phyloP scores from a whole-genome alignment of 371 early-diverging fungal genomes.

The Edhazardia aedis region DNA sequence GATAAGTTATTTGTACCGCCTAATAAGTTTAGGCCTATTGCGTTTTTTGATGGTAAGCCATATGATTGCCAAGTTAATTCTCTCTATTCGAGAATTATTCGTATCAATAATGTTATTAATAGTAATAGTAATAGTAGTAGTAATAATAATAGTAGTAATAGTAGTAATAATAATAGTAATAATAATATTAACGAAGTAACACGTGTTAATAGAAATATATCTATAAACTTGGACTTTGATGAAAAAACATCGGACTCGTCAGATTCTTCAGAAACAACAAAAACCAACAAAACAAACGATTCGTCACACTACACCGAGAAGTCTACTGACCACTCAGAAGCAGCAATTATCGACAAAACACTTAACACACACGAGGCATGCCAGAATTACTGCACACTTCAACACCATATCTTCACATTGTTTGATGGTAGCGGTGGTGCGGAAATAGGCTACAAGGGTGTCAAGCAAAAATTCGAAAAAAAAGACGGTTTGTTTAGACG shows the following conservation, averaged over 20 bases:
- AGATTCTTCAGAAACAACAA: too few relatives aligned
- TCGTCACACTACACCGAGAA: too few relatives aligned
- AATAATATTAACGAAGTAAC: background rate
- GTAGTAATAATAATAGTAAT: background rate
- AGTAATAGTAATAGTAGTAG: background rate
- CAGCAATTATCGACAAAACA: background rate
- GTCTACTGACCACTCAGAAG: too few relatives aligned
- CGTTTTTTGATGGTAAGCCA: constrained; percentile 60
- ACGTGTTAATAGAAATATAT: too few relatives aligned
- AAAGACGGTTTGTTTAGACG: constrained; percentile 96
- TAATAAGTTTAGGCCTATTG: constrained; percentile 75
- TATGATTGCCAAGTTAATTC: constrained; percentile 79
- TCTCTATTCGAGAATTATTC: constrained; percentile 59
- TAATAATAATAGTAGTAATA: background rate
- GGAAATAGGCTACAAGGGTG: background rate
- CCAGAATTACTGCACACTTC: background rate
- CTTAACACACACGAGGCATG: background rate
- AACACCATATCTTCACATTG: background rate
- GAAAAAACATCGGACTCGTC: too few relatives aligned
- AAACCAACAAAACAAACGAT: too few relatives aligned
- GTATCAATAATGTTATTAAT: constrained; percentile 50
- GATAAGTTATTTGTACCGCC: constrained; percentile 76
- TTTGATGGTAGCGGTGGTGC: background rate
- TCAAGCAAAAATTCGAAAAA: constrained; percentile 82
- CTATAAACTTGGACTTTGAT: too few relatives aligned